Conservation (phyloP, 179 eudicot species). For the Silene noctiflora region DNA sequence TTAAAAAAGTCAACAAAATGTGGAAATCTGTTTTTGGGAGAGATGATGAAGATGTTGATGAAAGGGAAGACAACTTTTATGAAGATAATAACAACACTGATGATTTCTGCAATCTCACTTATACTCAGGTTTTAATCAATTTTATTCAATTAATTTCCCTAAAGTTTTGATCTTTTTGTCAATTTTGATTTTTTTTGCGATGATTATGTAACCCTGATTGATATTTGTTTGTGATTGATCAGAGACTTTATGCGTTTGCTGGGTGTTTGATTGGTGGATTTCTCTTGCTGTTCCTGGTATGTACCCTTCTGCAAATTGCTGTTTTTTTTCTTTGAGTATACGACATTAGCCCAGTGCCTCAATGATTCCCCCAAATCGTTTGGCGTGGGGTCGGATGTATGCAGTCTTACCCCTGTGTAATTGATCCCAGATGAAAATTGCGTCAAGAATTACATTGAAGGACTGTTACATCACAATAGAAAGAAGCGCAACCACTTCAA, state of each 20-base stretch:
- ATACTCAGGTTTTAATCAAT: constrained; percentile 38
- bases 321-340: neutral
- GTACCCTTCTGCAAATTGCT: constrained; percentile 6
- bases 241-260: constrained; percentile 65
- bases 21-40: constrained; percentile 47
- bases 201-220: neutral
- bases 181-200: neutral
- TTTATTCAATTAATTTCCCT: neutral
- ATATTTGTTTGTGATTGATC: constrained; percentile 7
- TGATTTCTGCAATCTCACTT: constrained; percentile 46
- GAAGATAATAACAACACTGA: constrained; percentile 30
- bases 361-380: no score
- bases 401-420: no score
- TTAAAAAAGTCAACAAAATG: constrained; percentile 29
- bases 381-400: no score
- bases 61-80: constrained; percentile 30
- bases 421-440: no score
- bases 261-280: constrained; percentile 48
- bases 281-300: constrained; percentile 52
- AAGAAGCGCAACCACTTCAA: neutral
- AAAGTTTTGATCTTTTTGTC: constrained; percentile 3
- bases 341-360: no score
- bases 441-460: no score
- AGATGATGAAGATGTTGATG: constrained; percentile 41
- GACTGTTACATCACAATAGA: no score